Evolutionary conservation across 805 yeast species (phyloP).

Genomic region (Candida lessepsii): DNA sequence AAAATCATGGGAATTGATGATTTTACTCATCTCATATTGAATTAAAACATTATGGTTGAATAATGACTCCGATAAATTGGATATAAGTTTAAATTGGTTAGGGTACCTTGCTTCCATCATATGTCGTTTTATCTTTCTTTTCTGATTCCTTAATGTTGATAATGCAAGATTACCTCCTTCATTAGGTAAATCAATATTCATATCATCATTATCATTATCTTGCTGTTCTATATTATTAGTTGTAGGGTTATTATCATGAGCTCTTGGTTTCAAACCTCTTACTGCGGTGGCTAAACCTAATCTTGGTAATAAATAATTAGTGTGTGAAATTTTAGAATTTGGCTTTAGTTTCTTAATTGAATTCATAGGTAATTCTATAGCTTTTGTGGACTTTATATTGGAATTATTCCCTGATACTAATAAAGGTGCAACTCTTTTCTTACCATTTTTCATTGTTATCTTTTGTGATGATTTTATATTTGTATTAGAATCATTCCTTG

Average conservation of each 20-base stretch:
- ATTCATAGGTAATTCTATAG: conserved; percentile 5
- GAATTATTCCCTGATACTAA: conserved; percentile 59
- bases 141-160: conserved; percentile 31
- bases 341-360: conserved; percentile 21
- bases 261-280: conserved; percentile 46
- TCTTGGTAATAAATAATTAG: conserved; percentile 55
- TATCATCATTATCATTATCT: conserved; percentile 52
- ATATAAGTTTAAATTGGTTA: conserved; percentile 33
- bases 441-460: conserved; percentile 70
- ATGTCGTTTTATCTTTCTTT: conserved; percentile 29
- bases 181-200: conserved; percentile 29
- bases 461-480: conserved; percentile 27
- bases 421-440: conserved; percentile 72
- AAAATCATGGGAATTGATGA: conserved; percentile 21
- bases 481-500: too few relatives aligned
- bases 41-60: conserved; percentile 33
- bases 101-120: conserved; percentile 35
- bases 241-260: conserved; percentile 15
- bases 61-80: conserved; percentile 34
- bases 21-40: conserved; percentile 28
- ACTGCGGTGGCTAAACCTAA: conserved; percentile 65
- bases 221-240: conserved; percentile 25
- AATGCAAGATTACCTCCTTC: conserved; percentile 24
- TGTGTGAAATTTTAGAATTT: conserved; percentile 38
- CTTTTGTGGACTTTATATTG: conserved; percentile 17